Conservation (phyloP, 1,139 yeast species). For the Hemisphaericaspora lyxosophila region DNA sequence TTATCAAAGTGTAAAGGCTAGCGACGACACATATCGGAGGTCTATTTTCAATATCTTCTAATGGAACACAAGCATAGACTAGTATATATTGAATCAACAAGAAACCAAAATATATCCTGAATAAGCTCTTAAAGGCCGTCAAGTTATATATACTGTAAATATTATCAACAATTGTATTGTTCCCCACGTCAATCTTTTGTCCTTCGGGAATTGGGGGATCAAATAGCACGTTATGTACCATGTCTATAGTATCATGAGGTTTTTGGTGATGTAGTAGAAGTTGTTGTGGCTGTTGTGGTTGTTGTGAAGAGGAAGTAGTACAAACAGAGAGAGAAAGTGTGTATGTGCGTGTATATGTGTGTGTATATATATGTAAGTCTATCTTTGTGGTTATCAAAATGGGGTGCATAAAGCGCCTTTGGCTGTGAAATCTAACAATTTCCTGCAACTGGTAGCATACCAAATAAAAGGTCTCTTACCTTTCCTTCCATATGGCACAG, state of each 20-base stretch:
- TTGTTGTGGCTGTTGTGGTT: not conserved
- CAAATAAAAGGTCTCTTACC: not conserved
- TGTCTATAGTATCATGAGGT: not conserved
- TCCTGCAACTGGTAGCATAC: not conserved
- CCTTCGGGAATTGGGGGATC: conserved; percentile 21
- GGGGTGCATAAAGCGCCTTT: not conserved
- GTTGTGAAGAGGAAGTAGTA: not conserved
- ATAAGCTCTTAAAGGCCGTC: conserved; percentile 18
- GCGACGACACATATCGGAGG: conserved; percentile 34
- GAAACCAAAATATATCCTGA: conserved; percentile 27
- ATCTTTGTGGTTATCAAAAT: not conserved
- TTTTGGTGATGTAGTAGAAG: not conserved
- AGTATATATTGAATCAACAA: conserved; percentile 39
- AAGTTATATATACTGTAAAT: conserved; percentile 24
- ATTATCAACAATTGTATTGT: conserved; percentile 19
- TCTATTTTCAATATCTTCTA: conserved; percentile 41
- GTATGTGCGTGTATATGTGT: not conserved
- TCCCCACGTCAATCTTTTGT: conserved; percentile 23
- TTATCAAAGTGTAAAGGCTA: conserved; percentile 25
- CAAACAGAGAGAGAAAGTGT: not conserved
- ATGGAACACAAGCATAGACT: conserved; percentile 43
- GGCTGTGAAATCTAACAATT: not conserved
- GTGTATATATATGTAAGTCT: not conserved
- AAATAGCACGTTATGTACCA: conserved; percentile 21
- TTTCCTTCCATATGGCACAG: too few relatives aligned